These are phyloP conservation scores for Platanthera zijinensis DNA, from an alignment of 106 monocot species.

Conservation along the genomic window DNA sequence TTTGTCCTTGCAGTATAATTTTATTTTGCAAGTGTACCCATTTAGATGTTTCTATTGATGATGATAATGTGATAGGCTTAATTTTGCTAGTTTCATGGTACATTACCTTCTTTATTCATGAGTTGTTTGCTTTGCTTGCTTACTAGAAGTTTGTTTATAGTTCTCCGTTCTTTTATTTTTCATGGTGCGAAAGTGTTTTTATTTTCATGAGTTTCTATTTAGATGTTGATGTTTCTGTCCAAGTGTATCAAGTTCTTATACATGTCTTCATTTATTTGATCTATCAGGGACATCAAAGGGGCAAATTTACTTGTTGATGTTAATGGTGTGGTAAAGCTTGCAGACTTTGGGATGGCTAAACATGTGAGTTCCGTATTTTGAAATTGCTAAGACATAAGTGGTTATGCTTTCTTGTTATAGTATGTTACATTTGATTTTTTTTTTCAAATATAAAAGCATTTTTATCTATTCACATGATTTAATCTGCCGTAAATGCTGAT, in stretches of 20 bases:
- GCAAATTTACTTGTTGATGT: slow-evolving; percentile 90
- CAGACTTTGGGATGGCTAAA: slow-evolving; percentile 98
- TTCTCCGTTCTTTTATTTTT: background rate
- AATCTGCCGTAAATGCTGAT: background rate
- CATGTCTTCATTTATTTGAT: background rate
- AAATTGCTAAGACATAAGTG: background rate
- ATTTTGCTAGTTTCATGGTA: too few species aligned
- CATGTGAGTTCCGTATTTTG: slow-evolving; percentile 49
- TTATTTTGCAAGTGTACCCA: too few species aligned
- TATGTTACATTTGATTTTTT: background rate
- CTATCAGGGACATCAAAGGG: slow-evolving; percentile 86
- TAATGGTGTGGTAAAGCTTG: slow-evolving; percentile 87
- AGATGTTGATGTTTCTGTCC: background rate
- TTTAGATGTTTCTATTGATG: background rate
- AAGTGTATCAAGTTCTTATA: background rate
- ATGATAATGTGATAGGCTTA: background rate
- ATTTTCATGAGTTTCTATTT: background rate
- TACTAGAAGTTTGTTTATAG: background rate
- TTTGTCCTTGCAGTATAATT: too few species aligned
- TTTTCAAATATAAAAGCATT: background rate
- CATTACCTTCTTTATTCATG: too few species aligned
- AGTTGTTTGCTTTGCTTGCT: background rate
- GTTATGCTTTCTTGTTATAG: background rate
- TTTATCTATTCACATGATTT: background rate
- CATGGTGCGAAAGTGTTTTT: background rate